Base-by-base conservation (phyloP, 2,329 filamentous ascomycete genomes). In the Colletotrichum sidae region DNA sequence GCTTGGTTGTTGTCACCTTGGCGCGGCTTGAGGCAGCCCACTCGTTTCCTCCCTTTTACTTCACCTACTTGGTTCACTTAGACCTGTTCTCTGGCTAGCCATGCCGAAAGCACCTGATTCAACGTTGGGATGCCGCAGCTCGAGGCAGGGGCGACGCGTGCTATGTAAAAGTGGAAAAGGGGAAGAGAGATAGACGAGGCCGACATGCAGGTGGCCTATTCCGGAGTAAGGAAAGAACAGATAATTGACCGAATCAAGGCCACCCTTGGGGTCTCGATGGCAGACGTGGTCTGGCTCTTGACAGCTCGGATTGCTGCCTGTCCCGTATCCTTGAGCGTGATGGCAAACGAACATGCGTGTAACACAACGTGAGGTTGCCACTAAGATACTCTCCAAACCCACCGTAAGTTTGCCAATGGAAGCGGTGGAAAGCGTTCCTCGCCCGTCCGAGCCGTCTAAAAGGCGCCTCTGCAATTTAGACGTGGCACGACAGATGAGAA, bases 361-460 rank as follows among this genome's bases (percentile, higher is more conserved):
- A 15, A 60, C 57, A 44, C 51, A 7, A 51, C 39, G 50, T 47
- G 51, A 45, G 39, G 17, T 10, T 11, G 33, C 51, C 50, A 60
- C 41, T 51, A n/a, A 41, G 10, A 33, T 45, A 10, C 11, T 44
- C 12, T 37, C 15, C 53, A 44, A 41, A 41, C 35, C 42, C 38
- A 8, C 38, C 51, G 51, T 52, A 55, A 55, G 13, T 13, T 55
- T 12, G 8, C 39, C 57, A 65, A 51, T 25, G 25, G 25, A 25
- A 25, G 25, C 25, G 25, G 25, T 25, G 25, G 25, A 5, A 25
- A 25, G 25, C 4, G 4, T 25, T 25, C 25, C 25, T 25, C 25
- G 25, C 25, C 25, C 4, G 25, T 25, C 25, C 25, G 25, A 25
- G 25, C 25, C 25, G 25, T 25, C 25, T 25, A 25, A 25, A 25